phyloP scores from a whole-genome alignment of 2,329 filamentous ascomycete species.

The Ceratocystis eucalypticola region DNA sequence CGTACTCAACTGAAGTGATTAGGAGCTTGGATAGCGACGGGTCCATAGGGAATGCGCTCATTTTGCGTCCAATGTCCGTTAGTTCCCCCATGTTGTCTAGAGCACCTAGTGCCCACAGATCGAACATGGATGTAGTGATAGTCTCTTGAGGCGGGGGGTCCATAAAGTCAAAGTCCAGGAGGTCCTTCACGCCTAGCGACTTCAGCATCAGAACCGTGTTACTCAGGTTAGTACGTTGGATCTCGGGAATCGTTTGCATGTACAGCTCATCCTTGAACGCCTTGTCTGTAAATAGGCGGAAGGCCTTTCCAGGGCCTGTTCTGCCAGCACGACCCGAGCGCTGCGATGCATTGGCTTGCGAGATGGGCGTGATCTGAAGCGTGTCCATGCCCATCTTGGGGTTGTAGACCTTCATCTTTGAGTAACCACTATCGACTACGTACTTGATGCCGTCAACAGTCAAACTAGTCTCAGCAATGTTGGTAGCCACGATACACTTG shows the following conservation, averaged over 20 bases:
- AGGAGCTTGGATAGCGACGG: constrained; percentile 88
- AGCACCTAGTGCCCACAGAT: constrained; percentile 90
- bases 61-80: constrained; percentile 72
- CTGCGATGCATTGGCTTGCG: constrained; percentile 89
- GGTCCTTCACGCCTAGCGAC: constrained; percentile 81
- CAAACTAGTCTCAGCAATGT: constrained; percentile 94
- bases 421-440: constrained; percentile 90
- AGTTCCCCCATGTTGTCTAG: constrained; percentile 88
- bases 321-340: constrained; percentile 85
- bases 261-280: constrained; percentile 95
- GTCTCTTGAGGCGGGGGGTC: constrained; percentile 96
- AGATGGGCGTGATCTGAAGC: constrained; percentile 92
- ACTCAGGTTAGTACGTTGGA: constrained; percentile 87
- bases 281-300: constrained; percentile 83
- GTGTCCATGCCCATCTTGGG: constrained; percentile 99
- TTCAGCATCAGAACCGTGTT: constrained; percentile 93
- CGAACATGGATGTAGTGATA: constrained; percentile 92
- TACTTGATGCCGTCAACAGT: constrained; percentile 99
- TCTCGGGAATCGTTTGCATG: constrained; percentile 91
- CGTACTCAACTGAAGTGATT: constrained; percentile 80
- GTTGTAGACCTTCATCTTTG: constrained; percentile 97
- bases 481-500: constrained; percentile 96
- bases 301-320: constrained; percentile 90
- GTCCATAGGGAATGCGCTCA: constrained; percentile 98
- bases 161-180: constrained; percentile 98